Evolutionary conservation across 305 asterid genomes (phyloP), one percentile per base, ranked within the genome.

Genomic region (Solanum aculeatissimum): DNA sequence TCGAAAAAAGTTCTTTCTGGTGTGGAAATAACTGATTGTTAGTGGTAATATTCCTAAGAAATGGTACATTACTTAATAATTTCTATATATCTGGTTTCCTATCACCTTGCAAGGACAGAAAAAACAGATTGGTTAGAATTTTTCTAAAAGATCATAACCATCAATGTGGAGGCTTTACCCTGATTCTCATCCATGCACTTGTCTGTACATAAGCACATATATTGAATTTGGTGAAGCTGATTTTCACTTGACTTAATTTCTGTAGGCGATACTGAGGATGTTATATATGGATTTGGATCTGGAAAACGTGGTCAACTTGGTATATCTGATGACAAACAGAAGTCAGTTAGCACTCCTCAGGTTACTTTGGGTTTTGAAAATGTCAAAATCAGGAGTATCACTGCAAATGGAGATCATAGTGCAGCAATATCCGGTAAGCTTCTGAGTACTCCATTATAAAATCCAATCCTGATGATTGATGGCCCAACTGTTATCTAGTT

Each of bases 231-330:
- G 25, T 29, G 18, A 77, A 29, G 66, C 66, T 78, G 66, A 51
- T 78, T 18, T 77, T 29, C 82, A 29, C 66, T 29, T 5, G 7
- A 78, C 29, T 78, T 55, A 29, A 78, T 29, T 78, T 77, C 65
- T 77, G 5, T 18, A 90, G 95, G 88, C 83, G 62, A 88, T 84
- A 71, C 53, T 63, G 93, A 90, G 55, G 82, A 87, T 83, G 91
- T 83, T 55, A 94, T 95, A 49, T 91, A 90, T 63, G 97, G 95
- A 78, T 97, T 97, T 85, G 99, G 98, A 60, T 92, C 92, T 18
- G 97, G 99, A 85, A 95, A 90, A 87, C 98, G 97, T 14, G 97
- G 98, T 49, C 99, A 97, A 74, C 89, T 94, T 47, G 99, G 99
- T 78, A 89, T 92, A 81, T 92, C 96, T 58, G 66, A 16, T 7